Percentiles rank a stretch among this genome's conserved stretches.
Evolutionary conservation across 2,329 filamentous ascomycete species (phyloP).

Genomic region (Neoascochyta sp.): DNA sequence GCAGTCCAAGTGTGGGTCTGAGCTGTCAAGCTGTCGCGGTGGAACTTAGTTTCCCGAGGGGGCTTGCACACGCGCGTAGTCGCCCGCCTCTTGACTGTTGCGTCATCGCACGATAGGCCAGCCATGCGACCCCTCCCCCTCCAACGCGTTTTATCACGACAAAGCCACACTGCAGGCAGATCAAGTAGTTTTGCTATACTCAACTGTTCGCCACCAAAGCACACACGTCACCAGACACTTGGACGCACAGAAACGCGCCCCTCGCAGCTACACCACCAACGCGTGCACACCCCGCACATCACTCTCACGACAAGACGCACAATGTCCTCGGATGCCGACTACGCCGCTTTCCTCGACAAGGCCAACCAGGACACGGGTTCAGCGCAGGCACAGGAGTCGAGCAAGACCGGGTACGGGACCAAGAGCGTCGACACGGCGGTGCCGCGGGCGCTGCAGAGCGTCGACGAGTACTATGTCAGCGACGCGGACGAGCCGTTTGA

Average conservation of each 20-base stretch:
- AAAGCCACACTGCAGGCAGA: no score
- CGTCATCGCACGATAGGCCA: no score
- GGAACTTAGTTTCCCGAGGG: no score
- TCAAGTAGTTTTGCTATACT: no score
- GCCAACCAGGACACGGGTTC: constrained; percentile 64
- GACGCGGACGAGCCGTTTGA: constrained; percentile 86
- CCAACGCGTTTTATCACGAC: no score
- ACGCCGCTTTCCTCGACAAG: constrained; percentile 81
- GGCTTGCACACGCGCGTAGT: no score
- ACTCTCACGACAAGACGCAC: constrained; percentile 13
- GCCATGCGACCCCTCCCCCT: no score
- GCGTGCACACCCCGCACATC: background rate
- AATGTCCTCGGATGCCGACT: constrained; percentile 77
- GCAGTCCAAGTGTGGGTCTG: no score
- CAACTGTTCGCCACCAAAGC: background rate
- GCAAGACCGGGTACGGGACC: constrained; percentile 29
- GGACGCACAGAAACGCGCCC: no score
- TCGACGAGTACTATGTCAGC: constrained; percentile 66
- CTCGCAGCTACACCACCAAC: background rate
- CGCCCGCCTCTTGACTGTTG: no score
- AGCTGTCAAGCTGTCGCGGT: no score
- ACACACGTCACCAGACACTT: background rate
- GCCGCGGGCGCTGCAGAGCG: constrained; percentile 45
- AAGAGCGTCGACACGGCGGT: constrained; percentile 51
- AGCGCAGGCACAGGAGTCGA: constrained; percentile 21